A percentile compares a stretch with the other conserved stretches of the same genome.
These are phyloP conservation scores for Pseudogymnoascus pannorum DNA, from an alignment of 2,329 filamentous ascomycete species.

Conservation along the genomic window DNA sequence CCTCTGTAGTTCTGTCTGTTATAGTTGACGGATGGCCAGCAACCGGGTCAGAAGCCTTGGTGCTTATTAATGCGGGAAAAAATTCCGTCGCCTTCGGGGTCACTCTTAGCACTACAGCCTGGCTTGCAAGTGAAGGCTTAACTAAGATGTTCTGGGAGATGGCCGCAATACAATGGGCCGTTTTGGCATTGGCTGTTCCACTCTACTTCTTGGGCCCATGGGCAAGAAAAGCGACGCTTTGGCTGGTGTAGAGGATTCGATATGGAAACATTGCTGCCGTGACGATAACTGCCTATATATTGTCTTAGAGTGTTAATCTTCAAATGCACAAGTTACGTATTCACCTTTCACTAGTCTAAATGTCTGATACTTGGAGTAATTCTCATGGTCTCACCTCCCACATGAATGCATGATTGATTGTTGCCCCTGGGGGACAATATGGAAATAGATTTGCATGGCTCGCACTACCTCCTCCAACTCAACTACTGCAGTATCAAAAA, in stretches of 20 bases:
- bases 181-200: conserved; percentile 26
- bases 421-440: neutral
- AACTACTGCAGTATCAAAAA: neutral
- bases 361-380: neutral
- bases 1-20: conserved; percentile 30
- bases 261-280: neutral
- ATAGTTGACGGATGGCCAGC: conserved; percentile 29
- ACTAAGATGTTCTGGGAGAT: conserved; percentile 32
- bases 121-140: conserved; percentile 26
- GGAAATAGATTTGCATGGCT: neutral
- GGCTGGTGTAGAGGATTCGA: neutral
- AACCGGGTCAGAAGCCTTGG: conserved; percentile 28
- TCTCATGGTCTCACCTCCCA: neutral
- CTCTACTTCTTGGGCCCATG: conserved; percentile 28
- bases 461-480: neutral
- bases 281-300: neutral
- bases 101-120: conserved; percentile 16
- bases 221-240: neutral
- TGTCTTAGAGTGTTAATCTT: neutral
- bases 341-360: neutral
- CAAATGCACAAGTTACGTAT: neutral
- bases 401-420: neutral
- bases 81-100: conserved; percentile 23
- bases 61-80: conserved; percentile 29
- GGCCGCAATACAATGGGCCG: conserved; percentile 30